Base-by-base conservation (phyloP, 177 flowering plant species). In the Vitis hybrid region DNA sequence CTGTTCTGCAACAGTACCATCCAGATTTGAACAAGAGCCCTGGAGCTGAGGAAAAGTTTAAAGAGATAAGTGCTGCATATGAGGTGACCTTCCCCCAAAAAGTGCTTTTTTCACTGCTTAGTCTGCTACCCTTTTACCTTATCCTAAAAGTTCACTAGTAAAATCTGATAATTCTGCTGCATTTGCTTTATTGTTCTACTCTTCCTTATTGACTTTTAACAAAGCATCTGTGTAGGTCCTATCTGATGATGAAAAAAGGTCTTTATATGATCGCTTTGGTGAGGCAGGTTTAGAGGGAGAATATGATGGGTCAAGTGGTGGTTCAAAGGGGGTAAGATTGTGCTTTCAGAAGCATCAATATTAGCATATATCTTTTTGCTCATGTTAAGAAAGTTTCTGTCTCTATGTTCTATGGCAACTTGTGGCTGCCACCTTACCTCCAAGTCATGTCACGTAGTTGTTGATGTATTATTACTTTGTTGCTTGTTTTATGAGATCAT, bases 21-120 rank as follows among this genome's bases (percentile, higher is more conserved):
- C 99, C 99, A 15, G 99, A 95, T 82, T 72, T 90, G 87, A 95
- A 87, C 84, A 95, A 85, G 81, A 80, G 76, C 54, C 85, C 91
- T 63, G 97, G 88, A 50, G 86, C 98, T 9, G 99, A 93, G 77
- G 98, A 95, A 26, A 93, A 89, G 80, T 95, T 95, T 78, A 95
- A 95, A 76, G 92, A 93, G 83, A 93, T 95, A 16, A 85, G 91
- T 82, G 90, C 96, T 55, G 99, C 99, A 26, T 95, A 95, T 80
- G 99, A 95, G 99, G 99, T 95, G 78, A 67, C 48, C 50, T 48
- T 67, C 53, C 20, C 16, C 39, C 8, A 58, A 1, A 22, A 31
- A 11, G 6, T 54, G 14, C 26, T 63, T 71, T 0, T 26, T 68
- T 13, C 2, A 50, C 10, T 52, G 11, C 14, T 16, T 12, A 13